phyloP scores from a whole-genome alignment of 768 basidiomycete species.

The Collybiopsis luxurians region DNA sequence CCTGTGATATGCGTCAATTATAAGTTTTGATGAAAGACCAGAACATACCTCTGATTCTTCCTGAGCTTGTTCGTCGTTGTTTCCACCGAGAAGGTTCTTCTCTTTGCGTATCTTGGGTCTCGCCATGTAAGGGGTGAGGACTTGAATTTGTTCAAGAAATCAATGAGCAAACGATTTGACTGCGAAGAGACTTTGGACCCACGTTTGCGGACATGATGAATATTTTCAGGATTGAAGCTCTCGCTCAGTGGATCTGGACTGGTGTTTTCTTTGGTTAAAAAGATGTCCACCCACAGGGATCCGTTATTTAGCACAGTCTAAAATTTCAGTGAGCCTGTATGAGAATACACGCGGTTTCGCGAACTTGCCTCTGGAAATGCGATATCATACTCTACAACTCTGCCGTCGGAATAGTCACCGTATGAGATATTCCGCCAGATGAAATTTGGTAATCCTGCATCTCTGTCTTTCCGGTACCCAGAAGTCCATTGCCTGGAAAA shows the following conservation, averaged over 20 bases:
- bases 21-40: conserved; percentile 2
- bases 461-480: conserved; percentile 43
- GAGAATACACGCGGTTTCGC: not conserved
- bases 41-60: conserved; percentile 50
- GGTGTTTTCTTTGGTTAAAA: conserved; percentile 62
- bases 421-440: conserved; percentile 78
- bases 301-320: conserved; percentile 78
- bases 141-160: conserved; percentile 36
- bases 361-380: conserved; percentile 60
- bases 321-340: not conserved
- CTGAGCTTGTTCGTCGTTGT: conserved; percentile 34
- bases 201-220: conserved; percentile 80
- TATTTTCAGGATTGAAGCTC: conserved; percentile 48
- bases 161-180: conserved; percentile 1
- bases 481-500: conserved; percentile 56
- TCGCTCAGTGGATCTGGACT: conserved; percentile 61
- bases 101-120: conserved; percentile 73
- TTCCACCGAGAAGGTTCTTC: conserved; percentile 69
- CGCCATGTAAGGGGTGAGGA: conserved; percentile 81
- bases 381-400: conserved; percentile 47
- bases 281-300: conserved; percentile 82
- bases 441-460: conserved; percentile 59
- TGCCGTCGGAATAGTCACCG: conserved; percentile 65
- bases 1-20: not conserved
- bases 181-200: conserved; percentile 22